phyloP scores from a whole-genome alignment of 1,139 yeast genomes.

The Hemisphaericaspora xylanilytica region DNA sequence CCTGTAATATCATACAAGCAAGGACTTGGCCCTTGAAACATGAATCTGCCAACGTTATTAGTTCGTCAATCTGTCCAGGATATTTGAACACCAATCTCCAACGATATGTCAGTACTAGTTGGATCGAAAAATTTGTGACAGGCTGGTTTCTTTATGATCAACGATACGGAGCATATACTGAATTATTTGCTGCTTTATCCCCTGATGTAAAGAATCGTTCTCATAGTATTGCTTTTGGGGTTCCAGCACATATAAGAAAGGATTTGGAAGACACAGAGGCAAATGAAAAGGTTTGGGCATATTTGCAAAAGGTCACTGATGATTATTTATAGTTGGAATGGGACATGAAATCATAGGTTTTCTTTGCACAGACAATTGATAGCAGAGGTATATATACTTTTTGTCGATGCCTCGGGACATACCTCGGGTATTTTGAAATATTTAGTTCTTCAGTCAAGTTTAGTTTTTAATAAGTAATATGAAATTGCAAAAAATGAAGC shows the following conservation, averaged over 20 bases:
- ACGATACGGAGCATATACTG: slow-evolving; percentile 22
- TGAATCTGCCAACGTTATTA: slow-evolving; percentile 34
- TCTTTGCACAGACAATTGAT: no score
- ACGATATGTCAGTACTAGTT: slow-evolving; percentile 27
- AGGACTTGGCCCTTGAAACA: slow-evolving; percentile 41
- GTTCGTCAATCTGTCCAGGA: slow-evolving; percentile 49
- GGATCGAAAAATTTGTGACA: slow-evolving; percentile 7
- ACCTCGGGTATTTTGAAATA: no score
- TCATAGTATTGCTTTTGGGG: slow-evolving; percentile 23
- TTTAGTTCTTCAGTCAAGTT: no score
- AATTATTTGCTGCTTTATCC: slow-evolving; percentile 22
- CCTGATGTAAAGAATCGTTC: slow-evolving; percentile 16
- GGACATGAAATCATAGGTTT: no score
- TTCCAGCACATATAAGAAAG: slow-evolving; percentile 19
- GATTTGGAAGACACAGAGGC: slow-evolving; percentile 12
- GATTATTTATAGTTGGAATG: no score
- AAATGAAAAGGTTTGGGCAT: slow-evolving; percentile 11
- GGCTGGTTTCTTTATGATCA: slow-evolving; percentile 8
- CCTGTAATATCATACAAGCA: slow-evolving; percentile 41
- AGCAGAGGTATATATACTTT: no score
- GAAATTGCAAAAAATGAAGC: neutral
- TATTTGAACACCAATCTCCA: slow-evolving; percentile 38
- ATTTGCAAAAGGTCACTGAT: no score
- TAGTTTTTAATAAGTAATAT: no score
- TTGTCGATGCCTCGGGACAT: no score